phyloP scores from a whole-genome alignment of 305 asterid genomes.

The Ilex paraguariensis region DNA sequence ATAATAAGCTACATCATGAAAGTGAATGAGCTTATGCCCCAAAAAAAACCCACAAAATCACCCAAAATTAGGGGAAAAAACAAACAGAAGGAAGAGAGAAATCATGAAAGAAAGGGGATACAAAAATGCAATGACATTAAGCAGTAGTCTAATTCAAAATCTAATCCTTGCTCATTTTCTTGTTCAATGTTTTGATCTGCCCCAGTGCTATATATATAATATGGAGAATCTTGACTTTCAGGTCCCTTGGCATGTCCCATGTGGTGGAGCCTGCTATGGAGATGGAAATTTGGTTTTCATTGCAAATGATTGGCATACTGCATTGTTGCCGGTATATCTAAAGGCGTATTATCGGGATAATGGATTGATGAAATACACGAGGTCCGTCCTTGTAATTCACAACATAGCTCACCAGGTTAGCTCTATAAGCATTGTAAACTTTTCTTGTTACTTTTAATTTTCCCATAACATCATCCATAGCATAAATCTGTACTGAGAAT shows the following conservation, averaged over 20 bases:
- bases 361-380: constrained; percentile 75
- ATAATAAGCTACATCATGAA: too few species aligned
- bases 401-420: constrained; percentile 97
- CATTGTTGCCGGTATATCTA: constrained; percentile 85
- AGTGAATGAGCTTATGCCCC: too few species aligned
- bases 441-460: too few species aligned
- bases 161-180: too few species aligned
- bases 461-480: too few species aligned
- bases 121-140: too few species aligned
- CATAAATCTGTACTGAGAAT: too few species aligned
- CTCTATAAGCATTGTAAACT: constrained; percentile 8
- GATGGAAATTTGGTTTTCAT: constrained; percentile 94
- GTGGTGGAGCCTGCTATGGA: constrained; percentile 97
- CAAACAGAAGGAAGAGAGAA: too few species aligned
- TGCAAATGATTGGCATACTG: constrained; percentile 99
- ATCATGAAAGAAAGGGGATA: too few species aligned
- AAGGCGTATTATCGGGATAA: constrained; percentile 93
- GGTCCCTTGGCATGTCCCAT: constrained; percentile 98
- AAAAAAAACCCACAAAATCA: too few species aligned
- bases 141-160: too few species aligned
- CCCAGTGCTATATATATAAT: neutral
- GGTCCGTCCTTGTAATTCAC: constrained; percentile 91
- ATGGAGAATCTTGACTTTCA: constrained; percentile 21
- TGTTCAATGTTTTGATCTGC: neutral
- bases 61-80: too few species aligned